Evolutionary conservation across 495 filamentous ascomycete genomes (phyloP).

Genomic region (Neurospora tetrasperma): DNA sequence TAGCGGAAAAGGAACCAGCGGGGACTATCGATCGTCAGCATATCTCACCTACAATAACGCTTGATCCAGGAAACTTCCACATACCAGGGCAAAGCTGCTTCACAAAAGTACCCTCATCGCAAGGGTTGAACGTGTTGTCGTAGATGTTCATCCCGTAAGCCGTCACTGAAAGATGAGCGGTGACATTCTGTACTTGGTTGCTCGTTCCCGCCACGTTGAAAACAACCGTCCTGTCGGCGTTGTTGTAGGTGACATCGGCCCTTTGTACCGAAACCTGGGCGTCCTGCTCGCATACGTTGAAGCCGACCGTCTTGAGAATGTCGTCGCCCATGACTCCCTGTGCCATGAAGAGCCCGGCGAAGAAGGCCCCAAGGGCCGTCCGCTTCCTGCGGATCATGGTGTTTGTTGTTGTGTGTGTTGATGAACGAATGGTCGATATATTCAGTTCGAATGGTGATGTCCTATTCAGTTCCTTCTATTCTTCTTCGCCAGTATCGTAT

Average conservation of each 20-base stretch:
- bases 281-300: constrained; percentile 58
- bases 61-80: constrained; percentile 15
- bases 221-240: constrained; percentile 53
- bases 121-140: constrained; percentile 72
- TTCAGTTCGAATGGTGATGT: neutral
- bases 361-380: constrained; percentile 18
- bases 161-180: constrained; percentile 62
- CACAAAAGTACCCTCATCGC: constrained; percentile 53
- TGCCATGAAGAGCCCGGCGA: constrained; percentile 25
- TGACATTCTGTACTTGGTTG: constrained; percentile 65
- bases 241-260: constrained; percentile 71
- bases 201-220: constrained; percentile 84
- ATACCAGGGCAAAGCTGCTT: constrained; percentile 71
- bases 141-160: constrained; percentile 86
- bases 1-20: constrained; percentile 59
- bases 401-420: neutral
- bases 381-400: neutral
- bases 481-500: neutral
- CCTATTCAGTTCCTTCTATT: neutral
- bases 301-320: constrained; percentile 69
- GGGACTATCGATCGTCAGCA: constrained; percentile 48
- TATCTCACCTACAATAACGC: constrained; percentile 11
- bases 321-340: constrained; percentile 47
- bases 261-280: constrained; percentile 60
- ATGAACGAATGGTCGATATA: neutral